These are phyloP conservation scores for Rhizophora mangle DNA, from an alignment of 345 rosid species.

Conservation along the genomic window DNA sequence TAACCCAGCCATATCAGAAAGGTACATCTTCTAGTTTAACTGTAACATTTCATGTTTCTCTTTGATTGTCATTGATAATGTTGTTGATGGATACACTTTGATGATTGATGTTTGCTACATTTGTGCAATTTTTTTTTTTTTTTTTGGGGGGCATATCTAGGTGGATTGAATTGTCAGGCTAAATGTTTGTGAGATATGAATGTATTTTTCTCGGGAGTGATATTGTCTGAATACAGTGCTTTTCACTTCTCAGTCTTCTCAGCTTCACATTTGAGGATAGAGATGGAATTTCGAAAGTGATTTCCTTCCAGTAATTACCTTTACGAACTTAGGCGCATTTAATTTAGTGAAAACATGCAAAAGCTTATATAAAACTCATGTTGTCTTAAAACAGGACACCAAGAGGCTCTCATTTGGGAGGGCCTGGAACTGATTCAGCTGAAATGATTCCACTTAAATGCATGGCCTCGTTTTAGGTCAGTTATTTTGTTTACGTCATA, in stretches of 20 bases:
- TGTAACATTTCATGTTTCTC: background rate
- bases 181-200: slow-evolving; percentile 23
- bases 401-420: slow-evolving; percentile 96
- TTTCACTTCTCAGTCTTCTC: slow-evolving; percentile 17
- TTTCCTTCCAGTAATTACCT: slow-evolving; percentile 68
- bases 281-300: slow-evolving; percentile 39
- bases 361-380: slow-evolving; percentile 90
- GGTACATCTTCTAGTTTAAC: slow-evolving; percentile 40
- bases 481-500: slow-evolving; percentile 75
- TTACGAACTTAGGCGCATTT: slow-evolving; percentile 61
- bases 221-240: slow-evolving; percentile 12
- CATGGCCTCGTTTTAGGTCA: slow-evolving; percentile 99
- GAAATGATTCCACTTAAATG: slow-evolving; percentile 95
- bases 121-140: background rate
- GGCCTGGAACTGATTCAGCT: slow-evolving; percentile 96
- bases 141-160: background rate
- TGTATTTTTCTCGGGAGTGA: slow-evolving; percentile 17
- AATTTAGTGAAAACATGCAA: slow-evolving; percentile 55
- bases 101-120: slow-evolving; percentile 4
- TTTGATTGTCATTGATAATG: too few species aligned
- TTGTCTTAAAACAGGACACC: slow-evolving; percentile 98
- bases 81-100: background rate
- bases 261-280: slow-evolving; percentile 43
- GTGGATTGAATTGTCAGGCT: slow-evolving; percentile 22
- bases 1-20: slow-evolving; percentile 58